These are phyloP conservation scores for Acanthamoeba sp. DNA, from an alignment of 208 protist species.

Conservation along the genomic window DNA sequence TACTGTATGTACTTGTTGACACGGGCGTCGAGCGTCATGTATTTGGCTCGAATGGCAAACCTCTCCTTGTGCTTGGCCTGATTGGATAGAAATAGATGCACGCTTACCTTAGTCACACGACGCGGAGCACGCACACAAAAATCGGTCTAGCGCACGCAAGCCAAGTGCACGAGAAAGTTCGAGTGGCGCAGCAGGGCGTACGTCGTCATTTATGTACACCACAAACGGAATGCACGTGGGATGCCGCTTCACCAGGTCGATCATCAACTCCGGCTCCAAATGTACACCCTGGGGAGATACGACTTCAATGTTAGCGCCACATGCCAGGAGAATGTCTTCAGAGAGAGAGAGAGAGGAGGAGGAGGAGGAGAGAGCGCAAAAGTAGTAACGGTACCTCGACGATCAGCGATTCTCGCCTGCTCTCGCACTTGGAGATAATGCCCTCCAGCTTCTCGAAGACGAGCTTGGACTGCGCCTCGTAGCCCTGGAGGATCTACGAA, in stretches of 20 bases:
- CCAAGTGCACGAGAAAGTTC: too few relatives aligned
- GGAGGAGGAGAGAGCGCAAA: not conserved
- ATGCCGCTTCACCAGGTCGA: slow-evolving; percentile 86
- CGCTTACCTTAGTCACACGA: not conserved
- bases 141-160: too few relatives aligned
- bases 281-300: slow-evolving; percentile 85
- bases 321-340: too few relatives aligned
- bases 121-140: not conserved
- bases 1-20: slow-evolving; percentile 93
- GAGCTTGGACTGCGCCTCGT: slow-evolving; percentile 85
- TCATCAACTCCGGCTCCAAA: slow-evolving; percentile 84
- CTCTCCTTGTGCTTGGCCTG: slow-evolving; percentile 91
- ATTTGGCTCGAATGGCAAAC: slow-evolving; percentile 93
- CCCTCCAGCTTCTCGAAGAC: slow-evolving; percentile 86
- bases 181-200: not conserved
- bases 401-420: slow-evolving; percentile 83
- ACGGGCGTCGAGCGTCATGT: slow-evolving; percentile 92
- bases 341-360: not conserved
- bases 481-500: slow-evolving; percentile 85
- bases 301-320: not conserved
- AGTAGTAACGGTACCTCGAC: slow-evolving; percentile 75
- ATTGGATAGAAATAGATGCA: not conserved
- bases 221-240: slow-evolving; percentile 89
- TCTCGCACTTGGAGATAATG: slow-evolving; percentile 84
- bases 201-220: slow-evolving; percentile 92